Evolutionary conservation across 2,329 filamentous ascomycete genomes (phyloP), one percentile per base, ranked within the genome.

Genomic region (Dactylellina haptotyla): DNA sequence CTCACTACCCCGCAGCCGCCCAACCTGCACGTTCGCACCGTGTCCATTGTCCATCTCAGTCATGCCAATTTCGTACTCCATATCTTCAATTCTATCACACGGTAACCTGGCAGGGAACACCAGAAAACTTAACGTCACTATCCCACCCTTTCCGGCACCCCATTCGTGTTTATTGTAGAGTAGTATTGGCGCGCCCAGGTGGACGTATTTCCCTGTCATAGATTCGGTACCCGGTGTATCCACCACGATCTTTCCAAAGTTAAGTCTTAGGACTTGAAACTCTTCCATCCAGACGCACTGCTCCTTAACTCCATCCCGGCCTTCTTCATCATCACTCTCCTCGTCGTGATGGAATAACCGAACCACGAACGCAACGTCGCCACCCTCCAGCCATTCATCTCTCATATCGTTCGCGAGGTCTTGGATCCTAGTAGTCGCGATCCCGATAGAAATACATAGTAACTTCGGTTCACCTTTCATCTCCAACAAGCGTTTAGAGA

Each of bases 121-220:
- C 30, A 54, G 16, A 16, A 37, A 54, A 16, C 30, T 39, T 8
- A 54, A 39, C 6, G 50, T 54, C 10, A 54, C 39, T 18, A 37
- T 16, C 28, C 50, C 50, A 8, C 32, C 32, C 26, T 39, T 54
- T 2, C 30, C 32, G 3, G 50, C 32, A 6, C 12, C 14, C 50
- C 50, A 54, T 54, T 54, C 50, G 18, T 54, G 20, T 14, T 39
- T 54, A 14, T 23, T 39, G 8, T 54, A 54, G 4, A 37, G 4
- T 10, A 54, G 18, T 20, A 32, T 54, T 9, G 50, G 50, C 9
- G 50, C 50, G 0, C 50, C 50, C 30, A 6, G 30, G 25, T 54
- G 16, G 4, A 54, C 25, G 18, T 54, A 37, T 5, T 34, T 25
- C 1, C 20, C 14, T 30, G 6, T 18, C 14, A 16, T 39, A 3